Conservation (phyloP, 768 basidiomycete genomes). For the Amanita thiersii region DNA sequence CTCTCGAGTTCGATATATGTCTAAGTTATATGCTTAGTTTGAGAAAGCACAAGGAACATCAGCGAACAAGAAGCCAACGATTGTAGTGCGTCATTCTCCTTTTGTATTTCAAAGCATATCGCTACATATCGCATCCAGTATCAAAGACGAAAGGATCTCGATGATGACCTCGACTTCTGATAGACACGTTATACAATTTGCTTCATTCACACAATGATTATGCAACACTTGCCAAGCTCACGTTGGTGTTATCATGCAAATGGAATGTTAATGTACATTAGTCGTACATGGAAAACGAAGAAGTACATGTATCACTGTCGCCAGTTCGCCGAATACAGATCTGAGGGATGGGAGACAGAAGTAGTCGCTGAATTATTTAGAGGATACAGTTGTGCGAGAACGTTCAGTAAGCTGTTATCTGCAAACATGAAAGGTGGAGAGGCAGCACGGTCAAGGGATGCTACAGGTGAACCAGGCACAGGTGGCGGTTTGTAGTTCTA, state of each 20-base stretch:
- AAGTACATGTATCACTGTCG: background rate
- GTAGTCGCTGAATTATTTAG: slow-evolving; percentile 2
- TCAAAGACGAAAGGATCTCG: slow-evolving; percentile 57
- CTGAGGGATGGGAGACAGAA: background rate
- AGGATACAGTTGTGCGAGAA: slow-evolving; percentile 7
- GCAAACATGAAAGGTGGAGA: slow-evolving; percentile 6
- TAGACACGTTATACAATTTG: background rate
- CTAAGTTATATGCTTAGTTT: slow-evolving; percentile 29
- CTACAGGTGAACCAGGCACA: slow-evolving; percentile 12
- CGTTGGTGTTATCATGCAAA: slow-evolving; percentile 1
- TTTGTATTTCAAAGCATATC: background rate
- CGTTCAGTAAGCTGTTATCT: slow-evolving; percentile 3
- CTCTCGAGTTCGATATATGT: slow-evolving; percentile 15
- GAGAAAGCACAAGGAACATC: slow-evolving; percentile 45
- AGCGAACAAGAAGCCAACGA: slow-evolving; percentile 46
- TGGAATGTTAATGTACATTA: background rate
- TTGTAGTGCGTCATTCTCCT: slow-evolving; percentile 34
- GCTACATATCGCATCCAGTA: slow-evolving; percentile 27
- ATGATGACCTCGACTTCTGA: slow-evolving; percentile 59
- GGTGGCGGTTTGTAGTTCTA: slow-evolving; percentile 56
- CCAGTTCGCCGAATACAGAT: slow-evolving; percentile 3
- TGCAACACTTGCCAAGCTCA: background rate
- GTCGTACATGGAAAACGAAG: too few relatives aligned
- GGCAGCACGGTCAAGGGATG: background rate
- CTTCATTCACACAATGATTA: background rate